A percentile compares a stretch with the other conserved stretches of the same genome.
Conservation (phyloP, 768 basidiomycete species). For the Boletus sensibilis region DNA sequence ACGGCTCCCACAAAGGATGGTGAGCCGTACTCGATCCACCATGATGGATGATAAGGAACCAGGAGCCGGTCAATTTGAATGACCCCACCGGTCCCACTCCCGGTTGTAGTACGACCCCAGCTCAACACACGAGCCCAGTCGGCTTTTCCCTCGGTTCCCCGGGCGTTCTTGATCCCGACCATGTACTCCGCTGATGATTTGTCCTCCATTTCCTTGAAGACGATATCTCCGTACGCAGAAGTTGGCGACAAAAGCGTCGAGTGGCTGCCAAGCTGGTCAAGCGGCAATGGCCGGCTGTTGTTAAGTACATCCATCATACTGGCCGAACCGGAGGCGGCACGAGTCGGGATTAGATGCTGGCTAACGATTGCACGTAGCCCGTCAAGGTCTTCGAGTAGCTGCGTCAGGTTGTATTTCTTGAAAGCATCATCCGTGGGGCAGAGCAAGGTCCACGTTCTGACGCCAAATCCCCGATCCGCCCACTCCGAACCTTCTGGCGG, state of each 20-base stretch:
- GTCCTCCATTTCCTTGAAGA: slow-evolving; percentile 58
- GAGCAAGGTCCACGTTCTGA: slow-evolving; percentile 79
- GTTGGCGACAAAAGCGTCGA: slow-evolving; percentile 67
- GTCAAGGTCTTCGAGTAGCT: slow-evolving; percentile 56
- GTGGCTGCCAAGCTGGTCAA: slow-evolving; percentile 74
- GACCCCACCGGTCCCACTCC: slow-evolving; percentile 79
- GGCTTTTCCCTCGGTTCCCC: slow-evolving; percentile 57
- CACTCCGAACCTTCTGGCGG: slow-evolving; percentile 72
- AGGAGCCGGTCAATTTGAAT: slow-evolving; percentile 83
- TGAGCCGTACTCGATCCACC: slow-evolving; percentile 77
- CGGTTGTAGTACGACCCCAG: slow-evolving; percentile 77
- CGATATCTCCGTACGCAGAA: slow-evolving; percentile 77
- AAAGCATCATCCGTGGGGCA: slow-evolving; percentile 94
- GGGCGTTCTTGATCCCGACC: slow-evolving; percentile 71
- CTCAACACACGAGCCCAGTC: slow-evolving; percentile 66
- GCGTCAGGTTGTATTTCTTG: slow-evolving; percentile 79
- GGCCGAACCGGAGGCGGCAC: slow-evolving; percentile 22
- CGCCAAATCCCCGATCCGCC: slow-evolving; percentile 49
- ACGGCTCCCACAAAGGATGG: slow-evolving; percentile 60
- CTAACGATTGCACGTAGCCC: slow-evolving; percentile 58
- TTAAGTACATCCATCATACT: slow-evolving; percentile 41
- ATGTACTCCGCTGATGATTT: slow-evolving; percentile 49
- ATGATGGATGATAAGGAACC: slow-evolving; percentile 80
- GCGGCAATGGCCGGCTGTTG: slow-evolving; percentile 69
- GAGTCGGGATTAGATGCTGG: slow-evolving; percentile 72